These are phyloP conservation scores for Amphicarpaea edgeworthii DNA, from an alignment of 306 rosid genomes.

Conservation along the genomic window DNA sequence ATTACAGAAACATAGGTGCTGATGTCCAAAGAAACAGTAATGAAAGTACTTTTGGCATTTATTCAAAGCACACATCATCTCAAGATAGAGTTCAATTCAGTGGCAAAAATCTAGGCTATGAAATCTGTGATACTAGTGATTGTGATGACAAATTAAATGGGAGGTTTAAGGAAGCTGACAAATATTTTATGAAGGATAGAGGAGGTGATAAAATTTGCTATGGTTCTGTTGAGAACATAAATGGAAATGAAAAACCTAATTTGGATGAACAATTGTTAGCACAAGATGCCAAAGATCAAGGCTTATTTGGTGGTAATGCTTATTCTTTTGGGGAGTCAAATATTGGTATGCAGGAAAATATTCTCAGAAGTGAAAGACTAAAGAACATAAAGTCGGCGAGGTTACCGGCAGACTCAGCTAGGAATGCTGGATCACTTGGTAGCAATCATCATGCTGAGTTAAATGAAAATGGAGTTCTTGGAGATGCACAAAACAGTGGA, in stretches of 20 bases:
- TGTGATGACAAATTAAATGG: slow-evolving; percentile 33
- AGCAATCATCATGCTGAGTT: slow-evolving; percentile 49
- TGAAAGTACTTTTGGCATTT: slow-evolving; percentile 27
- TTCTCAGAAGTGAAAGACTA: slow-evolving; percentile 52
- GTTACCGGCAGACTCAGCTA: slow-evolving; percentile 52
- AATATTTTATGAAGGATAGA: slow-evolving; percentile 43
- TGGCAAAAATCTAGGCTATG: slow-evolving; percentile 20
- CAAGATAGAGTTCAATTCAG: background rate
- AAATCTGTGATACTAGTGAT: slow-evolving; percentile 20
- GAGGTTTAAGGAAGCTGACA: slow-evolving; percentile 40
- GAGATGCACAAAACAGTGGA: slow-evolving; percentile 47
- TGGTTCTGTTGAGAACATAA: slow-evolving; percentile 44
- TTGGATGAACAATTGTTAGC: slow-evolving; percentile 46
- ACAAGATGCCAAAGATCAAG: slow-evolving; percentile 50
- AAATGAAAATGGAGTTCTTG: slow-evolving; percentile 46
- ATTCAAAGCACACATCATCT: slow-evolving; percentile 39
- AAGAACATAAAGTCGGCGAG: slow-evolving; percentile 68
- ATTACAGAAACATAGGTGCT: slow-evolving; percentile 38
- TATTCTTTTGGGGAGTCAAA: slow-evolving; percentile 38
- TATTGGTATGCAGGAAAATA: slow-evolving; percentile 45
- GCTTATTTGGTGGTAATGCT: slow-evolving; percentile 31
- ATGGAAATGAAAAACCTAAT: slow-evolving; percentile 39
- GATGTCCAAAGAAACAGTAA: slow-evolving; percentile 31
- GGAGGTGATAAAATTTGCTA: slow-evolving; percentile 36
- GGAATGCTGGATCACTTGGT: slow-evolving; percentile 45